phyloP scores from a whole-genome alignment of 805 yeast genomes.

The Lachancea sp. region DNA sequence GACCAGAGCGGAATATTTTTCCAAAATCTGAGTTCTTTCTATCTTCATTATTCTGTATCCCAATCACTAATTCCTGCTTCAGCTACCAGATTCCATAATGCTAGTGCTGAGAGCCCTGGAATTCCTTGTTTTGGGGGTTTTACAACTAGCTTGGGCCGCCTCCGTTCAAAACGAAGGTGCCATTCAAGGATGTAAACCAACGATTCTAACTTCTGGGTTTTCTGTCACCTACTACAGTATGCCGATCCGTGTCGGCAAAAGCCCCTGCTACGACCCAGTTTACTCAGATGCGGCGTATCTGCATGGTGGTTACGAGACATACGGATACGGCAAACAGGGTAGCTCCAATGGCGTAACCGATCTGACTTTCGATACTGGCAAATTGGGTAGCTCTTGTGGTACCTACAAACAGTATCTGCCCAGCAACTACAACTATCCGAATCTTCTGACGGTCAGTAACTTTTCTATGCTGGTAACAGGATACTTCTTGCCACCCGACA shows the following conservation, averaged over 20 bases:
- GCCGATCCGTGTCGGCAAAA: background rate
- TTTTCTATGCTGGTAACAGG: conserved; percentile 24
- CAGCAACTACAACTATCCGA: conserved; percentile 11
- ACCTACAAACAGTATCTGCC: conserved; percentile 5
- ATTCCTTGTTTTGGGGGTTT: conserved; percentile 5
- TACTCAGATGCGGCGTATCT: conserved; percentile 2
- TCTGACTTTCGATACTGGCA: conserved; percentile 5
- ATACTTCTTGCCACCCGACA: conserved; percentile 21
- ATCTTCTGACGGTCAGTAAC: conserved; percentile 11
- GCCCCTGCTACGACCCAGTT: conserved; percentile 2
- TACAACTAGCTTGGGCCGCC: conserved; percentile 7
- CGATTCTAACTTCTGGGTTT: conserved; percentile 3
- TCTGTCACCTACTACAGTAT: conserved; percentile 4
- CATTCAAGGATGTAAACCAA: conserved; percentile 5
- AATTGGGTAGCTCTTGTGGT: background rate
- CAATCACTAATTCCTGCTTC: too few species aligned
- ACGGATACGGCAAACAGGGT: conserved; percentile 8
- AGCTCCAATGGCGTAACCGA: conserved; percentile 7
- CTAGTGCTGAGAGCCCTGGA: conserved; percentile 6
- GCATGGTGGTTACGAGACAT: conserved; percentile 9
- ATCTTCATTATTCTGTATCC: too few species aligned
- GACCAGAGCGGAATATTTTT: too few species aligned
- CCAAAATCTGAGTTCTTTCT: too few species aligned
- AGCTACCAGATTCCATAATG: too few species aligned
- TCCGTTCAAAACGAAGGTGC: conserved; percentile 5